Evolutionary conservation across 108 stramenopile genomes (phyloP), one percentile per base, ranked within the genome.

Genomic region (Parietichytrium sp.): DNA sequence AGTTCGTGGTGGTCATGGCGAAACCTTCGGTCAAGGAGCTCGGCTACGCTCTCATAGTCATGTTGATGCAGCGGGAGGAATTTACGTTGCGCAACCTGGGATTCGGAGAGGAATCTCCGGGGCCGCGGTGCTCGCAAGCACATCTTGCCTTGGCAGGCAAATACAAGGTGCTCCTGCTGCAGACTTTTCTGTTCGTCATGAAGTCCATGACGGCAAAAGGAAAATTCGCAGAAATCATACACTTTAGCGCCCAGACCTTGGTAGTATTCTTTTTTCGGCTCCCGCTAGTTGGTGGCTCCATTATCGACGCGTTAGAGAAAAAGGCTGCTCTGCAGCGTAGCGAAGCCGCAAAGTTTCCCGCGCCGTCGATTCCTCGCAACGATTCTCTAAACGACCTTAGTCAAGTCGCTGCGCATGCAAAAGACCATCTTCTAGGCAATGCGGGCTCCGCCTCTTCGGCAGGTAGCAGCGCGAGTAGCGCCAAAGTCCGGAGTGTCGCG

Each of bases 201-300:
- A 72, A 72, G 61, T 72, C 61, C 61, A 72, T 72, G 61, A 72
- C 61, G 13, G 45, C 36, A 33, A 72, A 72, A 42, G 61, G 61
- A 8, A 72, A 72, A 25, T 72, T 45, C 33, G 61, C 61, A 3
- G 61, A 72, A 42, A 72, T 72, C 61, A 72, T 72, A n/a, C 61
- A 72, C 61, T 72, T 72, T 45, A 72, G 61, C 42, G 61, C 61
- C 15, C 61, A 72, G 42, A 72, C 61, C 3, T 42, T 72, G 23
- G 61, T 72, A 42, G 61, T 72, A 0, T 72, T 72, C 42, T 72
- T 72, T 42, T 72, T 72, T 1, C 61, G 61, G 10, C 61, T 72
- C 42, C 61, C 61, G 10, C 61, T 72, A 33, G 61, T 72, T n/a
- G 61, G 61, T 6, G 61, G 61, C 10, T 45, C 38, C 42, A 72